phyloP scores from a whole-genome alignment of 257 asterid species.

The Solanum chiquidenum region DNA sequence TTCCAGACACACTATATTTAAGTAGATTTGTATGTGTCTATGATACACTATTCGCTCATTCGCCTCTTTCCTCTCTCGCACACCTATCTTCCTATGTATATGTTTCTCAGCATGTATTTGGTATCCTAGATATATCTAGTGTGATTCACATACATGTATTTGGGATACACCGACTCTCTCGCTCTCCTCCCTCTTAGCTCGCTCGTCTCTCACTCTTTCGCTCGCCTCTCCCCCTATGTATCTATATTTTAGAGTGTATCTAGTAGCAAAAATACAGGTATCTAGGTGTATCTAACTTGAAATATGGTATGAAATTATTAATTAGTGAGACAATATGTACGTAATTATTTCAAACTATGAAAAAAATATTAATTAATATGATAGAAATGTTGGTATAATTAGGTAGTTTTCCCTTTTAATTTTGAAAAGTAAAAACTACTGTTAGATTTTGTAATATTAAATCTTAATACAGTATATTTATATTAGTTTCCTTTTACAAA shows the following conservation, averaged over 20 bases:
- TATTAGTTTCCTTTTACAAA: neutral
- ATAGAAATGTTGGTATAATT: neutral
- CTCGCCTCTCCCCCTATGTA: neutral
- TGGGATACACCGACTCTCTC: neutral
- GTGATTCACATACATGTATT: too few species aligned
- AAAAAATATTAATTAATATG: neutral
- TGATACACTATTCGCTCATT: too few species aligned
- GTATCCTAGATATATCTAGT: accelerated
- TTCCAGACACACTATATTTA: accelerated
- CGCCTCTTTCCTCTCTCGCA: too few species aligned
- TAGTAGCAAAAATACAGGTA: too few species aligned
- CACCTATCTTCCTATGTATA: accelerated
- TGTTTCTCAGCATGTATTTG: too few species aligned
- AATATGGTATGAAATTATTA: too few species aligned
- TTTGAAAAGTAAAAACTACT: neutral
- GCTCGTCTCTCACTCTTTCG: too few species aligned
- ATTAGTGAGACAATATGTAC: neutral
- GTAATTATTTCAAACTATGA: neutral
- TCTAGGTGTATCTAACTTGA: too few species aligned
- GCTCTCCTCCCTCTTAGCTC: neutral
- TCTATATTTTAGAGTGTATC: too few species aligned
- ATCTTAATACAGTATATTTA: neutral
- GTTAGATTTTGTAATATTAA: neutral
- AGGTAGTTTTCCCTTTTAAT: neutral
- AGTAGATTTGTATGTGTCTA: too few species aligned